Conservation (phyloP, 208 protist species). For the Chromosphaera perkinsii region DNA sequence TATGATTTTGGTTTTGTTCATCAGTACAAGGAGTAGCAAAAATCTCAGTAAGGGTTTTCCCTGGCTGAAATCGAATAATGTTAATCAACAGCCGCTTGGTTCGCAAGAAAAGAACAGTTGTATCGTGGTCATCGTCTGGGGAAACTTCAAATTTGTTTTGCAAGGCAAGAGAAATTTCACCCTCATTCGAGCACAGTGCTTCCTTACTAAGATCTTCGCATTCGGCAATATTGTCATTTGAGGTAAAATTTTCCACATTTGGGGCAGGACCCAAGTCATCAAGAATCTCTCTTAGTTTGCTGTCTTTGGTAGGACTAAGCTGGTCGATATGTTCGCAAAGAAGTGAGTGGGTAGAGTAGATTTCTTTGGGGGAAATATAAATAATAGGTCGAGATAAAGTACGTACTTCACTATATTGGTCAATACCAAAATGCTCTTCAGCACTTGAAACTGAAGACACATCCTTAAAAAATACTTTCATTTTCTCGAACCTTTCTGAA, state of each 20-base stretch:
- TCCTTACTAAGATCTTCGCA: too few species aligned
- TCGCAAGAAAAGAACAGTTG: too few species aligned
- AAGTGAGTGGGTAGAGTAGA: slow-evolving; percentile 51
- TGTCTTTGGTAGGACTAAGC: slow-evolving; percentile 19
- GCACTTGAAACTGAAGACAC: slow-evolving; percentile 30
- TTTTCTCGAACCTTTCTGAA: slow-evolving; percentile 38
- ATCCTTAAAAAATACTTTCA: slow-evolving; percentile 42
- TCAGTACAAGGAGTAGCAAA: slow-evolving; percentile 9
- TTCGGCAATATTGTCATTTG: too few species aligned
- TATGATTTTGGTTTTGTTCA: too few species aligned
- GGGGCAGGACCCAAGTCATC: too few species aligned
- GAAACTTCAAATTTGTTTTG: too few species aligned
- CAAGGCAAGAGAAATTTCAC: too few species aligned
- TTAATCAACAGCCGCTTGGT: slow-evolving; percentile 17
- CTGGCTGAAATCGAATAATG: slow-evolving; percentile 25
- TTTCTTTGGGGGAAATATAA: slow-evolving; percentile 57
- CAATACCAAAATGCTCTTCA: slow-evolving; percentile 61
- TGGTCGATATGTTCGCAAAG: slow-evolving; percentile 11
- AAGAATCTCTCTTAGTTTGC: too few species aligned
- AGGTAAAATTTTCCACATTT: too few species aligned
- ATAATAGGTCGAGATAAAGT: slow-evolving; percentile 57
- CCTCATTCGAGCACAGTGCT: too few species aligned
- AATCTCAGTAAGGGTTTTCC: slow-evolving; percentile 3
- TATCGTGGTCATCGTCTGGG: too few species aligned
- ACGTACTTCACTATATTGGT: slow-evolving; percentile 62